Conservation (phyloP, 306 rosid species). For the Sicyos baderoa region DNA sequence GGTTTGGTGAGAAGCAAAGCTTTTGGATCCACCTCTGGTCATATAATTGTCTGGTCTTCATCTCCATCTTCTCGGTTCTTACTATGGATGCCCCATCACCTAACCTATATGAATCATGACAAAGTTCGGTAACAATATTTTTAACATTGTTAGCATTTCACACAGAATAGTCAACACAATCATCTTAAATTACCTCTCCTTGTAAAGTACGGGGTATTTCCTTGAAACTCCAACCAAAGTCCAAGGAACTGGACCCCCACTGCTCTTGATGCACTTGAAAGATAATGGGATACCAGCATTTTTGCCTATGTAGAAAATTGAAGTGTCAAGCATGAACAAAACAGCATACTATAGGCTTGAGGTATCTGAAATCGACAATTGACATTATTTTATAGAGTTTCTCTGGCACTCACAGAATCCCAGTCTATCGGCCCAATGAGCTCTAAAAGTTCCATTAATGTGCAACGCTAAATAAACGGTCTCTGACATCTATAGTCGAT, state of each 20-base stretch:
- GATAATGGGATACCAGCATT: constrained; percentile 67
- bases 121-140: constrained; percentile 16
- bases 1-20: background rate
- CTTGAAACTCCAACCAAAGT: constrained; percentile 75
- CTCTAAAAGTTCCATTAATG: constrained; percentile 87
- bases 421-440: constrained; percentile 73
- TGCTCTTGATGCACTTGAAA: constrained; percentile 64
- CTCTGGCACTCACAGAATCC: constrained; percentile 65
- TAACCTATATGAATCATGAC: constrained; percentile 41
- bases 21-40: constrained; percentile 53
- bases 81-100: constrained; percentile 59
- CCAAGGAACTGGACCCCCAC: constrained; percentile 72
- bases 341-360: constrained; percentile 8
- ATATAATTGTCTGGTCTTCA: constrained; percentile 40
- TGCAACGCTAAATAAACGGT: constrained; percentile 57
- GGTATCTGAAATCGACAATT: constrained; percentile 16
- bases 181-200: constrained; percentile 52
- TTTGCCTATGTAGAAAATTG: constrained; percentile 42
- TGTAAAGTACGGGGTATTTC: constrained; percentile 75
- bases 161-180: constrained; percentile 14
- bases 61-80: constrained; percentile 79
- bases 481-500: constrained; percentile 48
- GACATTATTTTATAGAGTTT: constrained; percentile 13
- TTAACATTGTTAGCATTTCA: background rate
- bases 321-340: constrained; percentile 21